These are phyloP conservation scores for Teunomyces cretensis DNA, from an alignment of 805 yeast genomes.

Conservation along the genomic window DNA sequence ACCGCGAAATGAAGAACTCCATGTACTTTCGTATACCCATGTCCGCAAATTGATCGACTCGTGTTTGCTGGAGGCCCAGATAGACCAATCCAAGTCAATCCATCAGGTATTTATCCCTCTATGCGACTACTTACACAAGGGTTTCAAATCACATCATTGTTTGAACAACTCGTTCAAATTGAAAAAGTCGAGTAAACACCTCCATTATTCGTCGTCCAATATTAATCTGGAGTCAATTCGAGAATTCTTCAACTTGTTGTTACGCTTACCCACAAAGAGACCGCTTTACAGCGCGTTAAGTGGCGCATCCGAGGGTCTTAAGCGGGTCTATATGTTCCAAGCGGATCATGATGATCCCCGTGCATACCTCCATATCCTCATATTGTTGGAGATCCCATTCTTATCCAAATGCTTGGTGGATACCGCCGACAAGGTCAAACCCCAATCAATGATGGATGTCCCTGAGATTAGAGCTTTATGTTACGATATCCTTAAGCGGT, in stretches of 20 bases:
- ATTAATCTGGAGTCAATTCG: slow-evolving; percentile 50
- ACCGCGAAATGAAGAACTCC: slow-evolving; percentile 3
- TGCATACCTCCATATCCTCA: slow-evolving; percentile 57
- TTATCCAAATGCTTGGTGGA: slow-evolving; percentile 34
- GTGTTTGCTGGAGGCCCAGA: slow-evolving; percentile 24
- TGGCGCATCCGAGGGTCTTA: slow-evolving; percentile 52
- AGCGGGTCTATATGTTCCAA: slow-evolving; percentile 40
- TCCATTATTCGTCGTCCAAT: slow-evolving; percentile 46
- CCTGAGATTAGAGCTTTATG: slow-evolving; percentile 56
- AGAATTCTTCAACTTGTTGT: slow-evolving; percentile 45
- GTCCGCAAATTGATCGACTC: slow-evolving; percentile 33
- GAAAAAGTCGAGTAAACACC: slow-evolving; percentile 21
- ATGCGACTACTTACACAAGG: slow-evolving; percentile 42
- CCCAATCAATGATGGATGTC: slow-evolving; percentile 35
- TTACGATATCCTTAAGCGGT: slow-evolving; percentile 69
- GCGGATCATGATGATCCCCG: slow-evolving; percentile 39
- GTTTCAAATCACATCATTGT: slow-evolving; percentile 48
- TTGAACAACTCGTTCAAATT: slow-evolving; percentile 58
- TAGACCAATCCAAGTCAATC: slow-evolving; percentile 18
- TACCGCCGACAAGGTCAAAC: not conserved
- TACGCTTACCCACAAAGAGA: slow-evolving; percentile 55
- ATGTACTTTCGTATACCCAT: slow-evolving; percentile 25
- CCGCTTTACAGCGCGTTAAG: slow-evolving; percentile 58
- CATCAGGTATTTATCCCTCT: slow-evolving; percentile 49
- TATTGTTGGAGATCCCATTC: slow-evolving; percentile 69